A percentile compares a stretch with the other conserved stretches of the same genome.
These are phyloP conservation scores for Vaccinium macrocarpon DNA, from an alignment of 148 eudicot genomes.

Conservation along the genomic window DNA sequence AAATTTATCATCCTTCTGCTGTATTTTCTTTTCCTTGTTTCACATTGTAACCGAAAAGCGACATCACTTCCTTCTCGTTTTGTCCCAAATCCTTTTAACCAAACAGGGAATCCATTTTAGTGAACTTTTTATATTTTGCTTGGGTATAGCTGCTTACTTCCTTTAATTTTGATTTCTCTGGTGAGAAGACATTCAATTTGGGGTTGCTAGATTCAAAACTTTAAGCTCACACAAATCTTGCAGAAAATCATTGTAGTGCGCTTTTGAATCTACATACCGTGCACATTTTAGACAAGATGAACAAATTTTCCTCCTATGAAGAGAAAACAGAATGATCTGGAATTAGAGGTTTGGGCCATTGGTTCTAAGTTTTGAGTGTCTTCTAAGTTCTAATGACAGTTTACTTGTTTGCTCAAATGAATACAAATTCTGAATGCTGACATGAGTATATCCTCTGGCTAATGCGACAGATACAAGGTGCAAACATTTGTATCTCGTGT, in stretches of 20 bases:
- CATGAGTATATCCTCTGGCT: background rate
- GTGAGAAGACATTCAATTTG: background rate
- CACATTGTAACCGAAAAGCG: background rate
- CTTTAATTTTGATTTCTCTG: no score
- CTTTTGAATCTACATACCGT: background rate
- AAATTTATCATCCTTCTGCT: background rate
- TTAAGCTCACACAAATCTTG: background rate
- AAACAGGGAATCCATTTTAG: no score
- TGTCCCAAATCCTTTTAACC: no score
- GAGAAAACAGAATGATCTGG: background rate
- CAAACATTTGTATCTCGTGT: background rate
- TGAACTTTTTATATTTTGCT: no score
- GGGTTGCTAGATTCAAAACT: background rate
- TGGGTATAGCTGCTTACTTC: no score
- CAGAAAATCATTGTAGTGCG: background rate
- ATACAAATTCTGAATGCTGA: background rate
- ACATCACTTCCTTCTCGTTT: no score
- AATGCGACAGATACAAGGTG: background rate
- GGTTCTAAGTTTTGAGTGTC: constrained; percentile 1
- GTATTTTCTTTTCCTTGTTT: background rate
- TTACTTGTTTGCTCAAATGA: background rate
- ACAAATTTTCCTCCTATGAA: background rate
- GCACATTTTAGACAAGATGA: background rate
- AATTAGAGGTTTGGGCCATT: background rate
- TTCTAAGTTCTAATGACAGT: background rate